Evolutionary conservation across 2,329 filamentous ascomycete genomes (phyloP).

Genomic region (Coniochaeta sp.): DNA sequence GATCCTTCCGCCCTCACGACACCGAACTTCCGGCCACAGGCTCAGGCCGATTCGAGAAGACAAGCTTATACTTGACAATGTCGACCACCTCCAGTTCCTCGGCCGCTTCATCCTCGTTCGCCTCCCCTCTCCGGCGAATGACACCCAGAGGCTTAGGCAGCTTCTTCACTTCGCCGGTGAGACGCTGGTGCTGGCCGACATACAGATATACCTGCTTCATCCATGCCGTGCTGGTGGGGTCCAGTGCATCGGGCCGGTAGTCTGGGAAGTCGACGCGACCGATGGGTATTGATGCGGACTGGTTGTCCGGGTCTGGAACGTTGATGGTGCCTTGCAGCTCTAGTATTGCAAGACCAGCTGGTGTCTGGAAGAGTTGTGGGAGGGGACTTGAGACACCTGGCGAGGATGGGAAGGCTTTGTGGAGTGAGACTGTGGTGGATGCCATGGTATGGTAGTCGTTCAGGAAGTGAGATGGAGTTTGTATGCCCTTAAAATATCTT

Average conservation of each 20-base stretch:
- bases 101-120: conserved; percentile 36
- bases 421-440: neutral
- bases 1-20: conserved; percentile 10
- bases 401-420: neutral
- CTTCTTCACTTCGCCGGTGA: conserved; percentile 87
- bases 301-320: conserved; percentile 38
- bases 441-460: neutral
- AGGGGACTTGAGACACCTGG: conserved; percentile 45
- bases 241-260: conserved; percentile 47
- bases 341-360: conserved; percentile 78
- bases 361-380: conserved; percentile 78
- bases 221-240: conserved; percentile 58
- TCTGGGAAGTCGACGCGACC: conserved; percentile 40
- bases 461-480: neutral
- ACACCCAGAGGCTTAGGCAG: conserved; percentile 71
- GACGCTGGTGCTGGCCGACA: conserved; percentile 78
- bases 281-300: conserved; percentile 23
- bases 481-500: neutral
- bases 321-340: conserved; percentile 93
- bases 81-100: conserved; percentile 75
- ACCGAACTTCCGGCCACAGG: conserved; percentile 50
- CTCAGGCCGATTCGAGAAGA: conserved; percentile 80
- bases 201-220: conserved; percentile 88
- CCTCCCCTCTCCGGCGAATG: conserved; percentile 48
- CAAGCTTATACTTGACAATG: conserved; percentile 76